Percentiles rank a stretch among this genome's conserved stretches.
Conservation (phyloP, 805 yeast genomes). For the Kazachstania psychrophila region DNA sequence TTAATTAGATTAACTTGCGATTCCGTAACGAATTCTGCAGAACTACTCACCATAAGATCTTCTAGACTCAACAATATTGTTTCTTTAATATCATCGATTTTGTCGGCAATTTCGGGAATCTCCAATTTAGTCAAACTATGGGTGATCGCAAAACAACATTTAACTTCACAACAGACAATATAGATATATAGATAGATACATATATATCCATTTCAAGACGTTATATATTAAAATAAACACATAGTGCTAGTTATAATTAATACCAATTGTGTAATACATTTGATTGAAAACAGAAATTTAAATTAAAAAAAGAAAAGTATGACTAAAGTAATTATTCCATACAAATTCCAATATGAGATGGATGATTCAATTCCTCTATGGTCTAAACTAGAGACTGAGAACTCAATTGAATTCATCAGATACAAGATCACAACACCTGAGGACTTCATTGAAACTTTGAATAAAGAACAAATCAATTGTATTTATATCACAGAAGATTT, state of each 20-base stretch:
- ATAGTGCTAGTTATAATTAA: no score
- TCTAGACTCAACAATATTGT: not conserved
- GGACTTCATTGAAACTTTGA: conserved; percentile 35
- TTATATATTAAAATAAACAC: no score
- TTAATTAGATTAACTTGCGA: not conserved
- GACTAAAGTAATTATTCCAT: conserved; percentile 27
- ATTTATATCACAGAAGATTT: conserved; percentile 50
- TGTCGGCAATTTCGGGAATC: conserved; percentile 1
- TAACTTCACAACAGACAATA: no score
- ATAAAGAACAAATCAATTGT: conserved; percentile 37
- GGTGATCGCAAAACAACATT: not conserved
- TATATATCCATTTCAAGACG: no score
- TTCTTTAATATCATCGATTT: conserved; percentile 1
- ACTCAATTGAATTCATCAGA: conserved; percentile 30
- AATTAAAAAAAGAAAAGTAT: not conserved
- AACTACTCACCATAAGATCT: not conserved
- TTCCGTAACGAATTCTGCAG: not conserved
- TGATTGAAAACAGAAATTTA: no score
- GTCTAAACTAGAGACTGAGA: conserved; percentile 31
- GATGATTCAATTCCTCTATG: conserved; percentile 40
- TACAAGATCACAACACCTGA: conserved; percentile 37
- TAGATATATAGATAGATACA: no score
- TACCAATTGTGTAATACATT: no score
- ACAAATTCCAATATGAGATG: conserved; percentile 34
- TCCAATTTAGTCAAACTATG: conserved; percentile 1